phyloP scores from a whole-genome alignment of 1,284 basidiomycete species.

The Heterobasidion annosum region DNA sequence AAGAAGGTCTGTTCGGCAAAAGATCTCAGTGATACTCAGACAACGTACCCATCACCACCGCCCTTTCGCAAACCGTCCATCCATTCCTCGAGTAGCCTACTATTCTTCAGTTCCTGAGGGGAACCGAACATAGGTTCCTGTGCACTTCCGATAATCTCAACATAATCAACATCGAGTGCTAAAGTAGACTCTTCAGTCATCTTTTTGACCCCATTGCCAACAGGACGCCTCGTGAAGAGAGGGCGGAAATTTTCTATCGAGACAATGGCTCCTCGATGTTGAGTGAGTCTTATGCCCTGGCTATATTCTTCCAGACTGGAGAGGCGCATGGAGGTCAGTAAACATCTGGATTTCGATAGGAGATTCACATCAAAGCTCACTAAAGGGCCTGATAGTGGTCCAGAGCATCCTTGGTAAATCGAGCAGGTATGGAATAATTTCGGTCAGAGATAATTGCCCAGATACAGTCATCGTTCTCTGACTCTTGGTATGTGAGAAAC shows the following conservation, averaged over 20 bases:
- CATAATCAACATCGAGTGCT: slow-evolving; percentile 35
- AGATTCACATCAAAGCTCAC: background rate
- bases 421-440: slow-evolving; percentile 24
- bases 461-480: slow-evolving; percentile 25
- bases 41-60: slow-evolving; percentile 46
- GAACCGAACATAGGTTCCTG: slow-evolving; percentile 35
- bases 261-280: slow-evolving; percentile 23
- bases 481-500: slow-evolving; percentile 22
- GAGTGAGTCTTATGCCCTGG: slow-evolving; percentile 18
- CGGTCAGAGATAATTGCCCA: slow-evolving; percentile 40
- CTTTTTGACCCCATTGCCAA: slow-evolving; percentile 17
- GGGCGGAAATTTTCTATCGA: slow-evolving; percentile 35
- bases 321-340: background rate
- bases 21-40: slow-evolving; percentile 1
- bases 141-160: slow-evolving; percentile 28
- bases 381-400: slow-evolving; percentile 22
- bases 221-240: slow-evolving; percentile 38
- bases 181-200: slow-evolving; percentile 29
- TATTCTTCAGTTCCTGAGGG: slow-evolving; percentile 32
- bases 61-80: slow-evolving; percentile 35
- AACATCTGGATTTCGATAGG: background rate
- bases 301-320: slow-evolving; percentile 9
- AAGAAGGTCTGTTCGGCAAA: background rate
- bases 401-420: slow-evolving; percentile 29
- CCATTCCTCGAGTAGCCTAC: slow-evolving; percentile 36